phyloP scores from a whole-genome alignment of 139 green algal genomes.

The Ettlia oleoabundans region DNA sequence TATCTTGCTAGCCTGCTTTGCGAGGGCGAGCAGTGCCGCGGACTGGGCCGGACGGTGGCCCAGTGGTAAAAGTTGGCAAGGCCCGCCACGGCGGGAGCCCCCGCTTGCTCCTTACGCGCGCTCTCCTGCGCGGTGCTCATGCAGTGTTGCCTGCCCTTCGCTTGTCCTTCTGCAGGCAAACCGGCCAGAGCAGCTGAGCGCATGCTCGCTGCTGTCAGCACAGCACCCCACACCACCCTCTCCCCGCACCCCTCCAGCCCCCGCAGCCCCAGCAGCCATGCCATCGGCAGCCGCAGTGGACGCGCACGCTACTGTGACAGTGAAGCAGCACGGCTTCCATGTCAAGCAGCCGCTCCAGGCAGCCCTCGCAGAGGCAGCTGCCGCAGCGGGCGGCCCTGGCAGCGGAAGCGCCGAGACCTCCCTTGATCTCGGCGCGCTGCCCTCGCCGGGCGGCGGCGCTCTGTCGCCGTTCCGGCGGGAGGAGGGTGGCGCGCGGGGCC shows the following conservation, averaged over 20 bases:
- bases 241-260: not conserved
- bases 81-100: too few species aligned
- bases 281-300: not conserved
- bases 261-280: slow-evolving; percentile 22
- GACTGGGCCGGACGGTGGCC: too few species aligned
- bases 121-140: not conserved
- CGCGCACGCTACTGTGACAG: slow-evolving; percentile 11
- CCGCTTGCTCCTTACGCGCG: too few species aligned
- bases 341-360: slow-evolving; percentile 20
- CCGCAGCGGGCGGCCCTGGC: not conserved
- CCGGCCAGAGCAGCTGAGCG: not conserved
- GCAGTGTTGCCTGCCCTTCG: not conserved
- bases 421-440: not conserved
- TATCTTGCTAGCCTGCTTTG: too few species aligned
- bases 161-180: not conserved
- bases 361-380: not conserved
- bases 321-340: slow-evolving; percentile 38
- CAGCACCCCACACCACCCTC: slow-evolving; percentile 4
- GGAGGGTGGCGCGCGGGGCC: slow-evolving; percentile 13
- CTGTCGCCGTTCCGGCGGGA: slow-evolving; percentile 5
- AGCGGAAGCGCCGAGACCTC: not conserved
- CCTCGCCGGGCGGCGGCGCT: not conserved
- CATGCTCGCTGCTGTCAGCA: slow-evolving; percentile 20
- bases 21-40: too few species aligned
- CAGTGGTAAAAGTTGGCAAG: too few species aligned